Percentiles rank a stretch among this genome's conserved stretches.
Conservation (phyloP, 148 eudicot species). For the Diospyros lotus region DNA sequence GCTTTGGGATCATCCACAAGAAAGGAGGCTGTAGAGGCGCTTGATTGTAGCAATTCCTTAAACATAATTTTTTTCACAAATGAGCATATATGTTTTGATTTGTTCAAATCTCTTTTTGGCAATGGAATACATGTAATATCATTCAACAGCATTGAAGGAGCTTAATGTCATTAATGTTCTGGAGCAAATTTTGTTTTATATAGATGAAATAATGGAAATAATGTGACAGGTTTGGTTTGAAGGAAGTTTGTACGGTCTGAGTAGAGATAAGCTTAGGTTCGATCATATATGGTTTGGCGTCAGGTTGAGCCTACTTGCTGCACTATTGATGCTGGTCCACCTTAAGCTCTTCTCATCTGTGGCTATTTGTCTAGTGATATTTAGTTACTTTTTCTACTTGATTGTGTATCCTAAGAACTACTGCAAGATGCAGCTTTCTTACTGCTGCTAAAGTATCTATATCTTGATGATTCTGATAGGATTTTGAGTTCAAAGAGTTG, state of each 20-base stretch:
- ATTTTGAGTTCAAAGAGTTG: slow-evolving; percentile 70
- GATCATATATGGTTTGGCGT: neutral
- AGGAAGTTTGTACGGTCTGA: neutral
- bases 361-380: neutral
- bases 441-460: neutral
- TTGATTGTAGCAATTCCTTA: neutral
- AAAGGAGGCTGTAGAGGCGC: slow-evolving; percentile 2
- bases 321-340: neutral
- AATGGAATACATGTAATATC: neutral
- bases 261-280: neutral
- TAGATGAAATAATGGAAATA: neutral
- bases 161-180: neutral
- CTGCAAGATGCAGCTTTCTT: neutral
- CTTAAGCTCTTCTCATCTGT: neutral
- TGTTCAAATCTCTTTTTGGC: neutral
- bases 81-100: neutral
- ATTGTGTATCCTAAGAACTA: neutral
- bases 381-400: neutral
- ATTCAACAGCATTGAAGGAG: neutral
- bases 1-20: neutral
- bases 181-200: neutral
- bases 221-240: neutral
- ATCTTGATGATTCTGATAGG: slow-evolving; percentile 33
- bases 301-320: neutral
- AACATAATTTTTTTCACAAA: neutral